Evolutionary conservation across 257 asterid species (phyloP).

Genomic region (Echites panduratus): DNA sequence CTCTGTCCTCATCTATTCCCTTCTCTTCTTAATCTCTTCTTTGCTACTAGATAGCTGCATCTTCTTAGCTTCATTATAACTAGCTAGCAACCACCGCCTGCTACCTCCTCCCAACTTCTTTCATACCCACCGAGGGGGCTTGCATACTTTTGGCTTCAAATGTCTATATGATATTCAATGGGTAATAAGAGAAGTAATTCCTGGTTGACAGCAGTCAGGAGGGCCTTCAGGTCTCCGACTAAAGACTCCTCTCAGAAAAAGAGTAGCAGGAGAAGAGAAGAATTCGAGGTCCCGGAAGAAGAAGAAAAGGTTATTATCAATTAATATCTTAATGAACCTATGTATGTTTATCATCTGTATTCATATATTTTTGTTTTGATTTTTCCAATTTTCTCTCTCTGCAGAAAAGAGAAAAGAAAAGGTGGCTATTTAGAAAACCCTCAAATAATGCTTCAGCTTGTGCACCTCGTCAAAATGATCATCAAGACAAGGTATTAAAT

Average conservation of each 20-base stretch:
- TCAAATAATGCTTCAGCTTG: constrained; percentile 22
- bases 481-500: constrained; percentile 14
- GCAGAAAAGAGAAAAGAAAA: constrained; percentile 68
- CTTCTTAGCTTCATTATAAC: background rate
- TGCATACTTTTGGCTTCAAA: background rate
- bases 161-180: constrained; percentile 25
- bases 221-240: constrained; percentile 83
- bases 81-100: background rate
- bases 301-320: constrained; percentile 45
- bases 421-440: constrained; percentile 73
- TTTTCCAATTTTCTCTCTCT: background rate
- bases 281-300: constrained; percentile 35
- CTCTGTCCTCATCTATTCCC: constrained; percentile 1
- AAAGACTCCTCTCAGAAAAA: constrained; percentile 59
- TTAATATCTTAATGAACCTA: background rate
- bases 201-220: constrained; percentile 84
- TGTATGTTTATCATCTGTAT: no score
- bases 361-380: background rate
- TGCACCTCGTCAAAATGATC: constrained; percentile 12
- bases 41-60: background rate
- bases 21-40: background rate
- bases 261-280: constrained; percentile 49
- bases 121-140: no score
- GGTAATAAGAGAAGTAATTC: constrained; percentile 66
- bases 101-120: no score